A percentile compares a stretch with the other conserved stretches of the same genome.
Evolutionary conservation across 2,329 filamentous ascomycete genomes (phyloP).

Genomic region (Aspergillus carbonarius): DNA sequence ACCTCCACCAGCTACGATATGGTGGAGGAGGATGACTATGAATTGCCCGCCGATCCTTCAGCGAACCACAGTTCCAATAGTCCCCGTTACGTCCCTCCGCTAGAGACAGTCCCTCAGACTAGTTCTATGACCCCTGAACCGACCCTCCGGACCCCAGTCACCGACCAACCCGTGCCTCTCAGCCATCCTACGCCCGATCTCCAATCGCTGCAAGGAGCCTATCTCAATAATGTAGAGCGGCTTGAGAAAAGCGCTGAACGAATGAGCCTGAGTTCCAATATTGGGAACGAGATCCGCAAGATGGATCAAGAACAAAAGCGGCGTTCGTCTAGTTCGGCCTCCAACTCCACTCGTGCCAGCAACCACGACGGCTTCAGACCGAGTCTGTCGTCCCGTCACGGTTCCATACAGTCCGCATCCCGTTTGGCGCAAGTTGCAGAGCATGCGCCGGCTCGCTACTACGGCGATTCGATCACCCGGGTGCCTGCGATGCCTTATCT

Average conservation of each 20-base stretch:
- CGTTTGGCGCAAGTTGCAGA: slow-evolving; percentile 42
- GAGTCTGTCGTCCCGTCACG: slow-evolving; percentile 41
- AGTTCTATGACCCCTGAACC: slow-evolving; percentile 28
- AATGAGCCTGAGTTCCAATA: slow-evolving; percentile 48
- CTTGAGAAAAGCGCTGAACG: slow-evolving; percentile 51
- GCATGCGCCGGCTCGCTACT: slow-evolving; percentile 35
- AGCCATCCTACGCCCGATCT: slow-evolving; percentile 51
- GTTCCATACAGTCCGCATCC: slow-evolving; percentile 44
- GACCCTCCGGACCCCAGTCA: slow-evolving; percentile 40
- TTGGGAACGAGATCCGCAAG: slow-evolving; percentile 46
- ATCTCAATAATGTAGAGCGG: slow-evolving; percentile 50
- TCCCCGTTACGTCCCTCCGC: slow-evolving; percentile 29
- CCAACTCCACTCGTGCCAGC: slow-evolving; percentile 44
- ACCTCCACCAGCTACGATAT: slow-evolving; percentile 45
- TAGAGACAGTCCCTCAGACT: slow-evolving; percentile 23
- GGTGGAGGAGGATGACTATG: slow-evolving; percentile 50
- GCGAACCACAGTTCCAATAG: slow-evolving; percentile 23
- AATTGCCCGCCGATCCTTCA: slow-evolving; percentile 32
- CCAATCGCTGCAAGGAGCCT: slow-evolving; percentile 52
- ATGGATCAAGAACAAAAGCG: slow-evolving; percentile 47
- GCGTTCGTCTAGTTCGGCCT: slow-evolving; percentile 42
- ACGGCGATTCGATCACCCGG: slow-evolving; percentile 7
- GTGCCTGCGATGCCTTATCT: slow-evolving; percentile 21
- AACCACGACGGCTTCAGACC: slow-evolving; percentile 41
- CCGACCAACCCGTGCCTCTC: slow-evolving; percentile 44